These are phyloP conservation scores for Nothophaeocryptopus gaeumannii DNA, from an alignment of 2,329 filamentous ascomycete genomes.

Conservation along the genomic window DNA sequence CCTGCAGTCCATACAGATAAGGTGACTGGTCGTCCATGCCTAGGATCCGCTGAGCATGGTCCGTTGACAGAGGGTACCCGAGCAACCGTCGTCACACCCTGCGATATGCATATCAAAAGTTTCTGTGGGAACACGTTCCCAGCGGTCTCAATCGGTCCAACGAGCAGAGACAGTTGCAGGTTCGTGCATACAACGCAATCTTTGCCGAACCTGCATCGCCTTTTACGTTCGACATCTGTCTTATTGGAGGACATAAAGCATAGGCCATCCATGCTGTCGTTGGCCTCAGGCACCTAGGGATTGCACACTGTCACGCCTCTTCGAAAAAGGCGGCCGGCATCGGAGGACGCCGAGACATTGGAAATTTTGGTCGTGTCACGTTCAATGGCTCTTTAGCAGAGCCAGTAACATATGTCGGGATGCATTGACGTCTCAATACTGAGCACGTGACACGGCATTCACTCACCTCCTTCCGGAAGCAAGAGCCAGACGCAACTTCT, in stretches of 20 bases:
- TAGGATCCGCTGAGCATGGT: slow-evolving; percentile 16
- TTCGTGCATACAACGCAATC: slow-evolving; percentile 14
- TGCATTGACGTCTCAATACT: slow-evolving; percentile 4
- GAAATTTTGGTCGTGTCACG: no score
- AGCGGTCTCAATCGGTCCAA: slow-evolving; percentile 14
- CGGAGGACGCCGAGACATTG: no score
- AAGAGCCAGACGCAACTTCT: slow-evolving; percentile 13
- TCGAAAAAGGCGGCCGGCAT: no score
- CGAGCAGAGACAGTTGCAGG: slow-evolving; percentile 2
- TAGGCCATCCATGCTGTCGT: no score
- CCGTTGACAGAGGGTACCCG: slow-evolving; percentile 3
- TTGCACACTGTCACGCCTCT: no score
- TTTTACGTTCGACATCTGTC: no score
- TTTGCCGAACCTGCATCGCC: slow-evolving; percentile 11
- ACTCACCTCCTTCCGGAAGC: slow-evolving; percentile 17
- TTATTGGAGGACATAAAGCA: no score
- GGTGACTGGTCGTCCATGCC: slow-evolving; percentile 46
- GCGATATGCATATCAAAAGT: slow-evolving; percentile 6
- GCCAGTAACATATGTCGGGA: not conserved
- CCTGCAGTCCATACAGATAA: slow-evolving; percentile 46
- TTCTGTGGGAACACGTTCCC: slow-evolving; percentile 4
- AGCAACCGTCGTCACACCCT: slow-evolving; percentile 9
- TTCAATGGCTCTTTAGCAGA: no score
- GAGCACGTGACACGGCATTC: slow-evolving; percentile 19
- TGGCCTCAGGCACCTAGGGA: no score